These are phyloP conservation scores for Candida glucosophila DNA, from an alignment of 1,139 yeast species.

Conservation along the genomic window DNA sequence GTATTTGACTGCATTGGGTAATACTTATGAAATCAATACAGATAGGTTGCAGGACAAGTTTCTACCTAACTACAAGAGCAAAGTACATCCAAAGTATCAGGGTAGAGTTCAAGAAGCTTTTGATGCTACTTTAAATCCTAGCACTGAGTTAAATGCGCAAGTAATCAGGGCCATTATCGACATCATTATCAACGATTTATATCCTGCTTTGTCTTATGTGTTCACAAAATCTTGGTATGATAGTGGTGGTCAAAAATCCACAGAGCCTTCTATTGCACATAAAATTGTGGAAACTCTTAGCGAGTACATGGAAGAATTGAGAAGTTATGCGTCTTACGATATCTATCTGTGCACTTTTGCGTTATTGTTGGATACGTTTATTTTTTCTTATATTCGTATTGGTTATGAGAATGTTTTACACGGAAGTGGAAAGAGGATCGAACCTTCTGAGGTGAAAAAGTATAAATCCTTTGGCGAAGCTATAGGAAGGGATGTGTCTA, in stretches of 20 bases:
- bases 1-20: constrained; percentile 76
- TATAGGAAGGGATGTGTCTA: constrained; percentile 52
- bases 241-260: constrained; percentile 22
- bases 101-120: constrained; percentile 46
- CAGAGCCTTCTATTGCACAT: constrained; percentile 38
- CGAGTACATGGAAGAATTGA: constrained; percentile 65
- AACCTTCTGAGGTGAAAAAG: constrained; percentile 45
- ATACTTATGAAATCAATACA: constrained; percentile 75
- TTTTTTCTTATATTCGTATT: constrained; percentile 36
- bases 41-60: constrained; percentile 76
- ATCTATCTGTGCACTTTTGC: constrained; percentile 38
- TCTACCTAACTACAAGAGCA: constrained; percentile 51
- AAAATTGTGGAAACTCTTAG: constrained; percentile 64
- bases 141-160: constrained; percentile 66
- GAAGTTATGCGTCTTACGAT: constrained; percentile 39
- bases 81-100: constrained; percentile 61
- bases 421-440: constrained; percentile 47
- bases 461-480: constrained; percentile 34
- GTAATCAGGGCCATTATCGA: constrained; percentile 57
- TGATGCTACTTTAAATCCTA: constrained; percentile 63
- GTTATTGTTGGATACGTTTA: constrained; percentile 32
- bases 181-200: constrained; percentile 63
- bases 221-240: constrained; percentile 41
- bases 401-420: constrained; percentile 39
- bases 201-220: constrained; percentile 33